Evolutionary conservation across 805 yeast species (phyloP), one percentile per base, ranked within the genome.

Genomic region (Kluyveromyces nonfermentans): DNA sequence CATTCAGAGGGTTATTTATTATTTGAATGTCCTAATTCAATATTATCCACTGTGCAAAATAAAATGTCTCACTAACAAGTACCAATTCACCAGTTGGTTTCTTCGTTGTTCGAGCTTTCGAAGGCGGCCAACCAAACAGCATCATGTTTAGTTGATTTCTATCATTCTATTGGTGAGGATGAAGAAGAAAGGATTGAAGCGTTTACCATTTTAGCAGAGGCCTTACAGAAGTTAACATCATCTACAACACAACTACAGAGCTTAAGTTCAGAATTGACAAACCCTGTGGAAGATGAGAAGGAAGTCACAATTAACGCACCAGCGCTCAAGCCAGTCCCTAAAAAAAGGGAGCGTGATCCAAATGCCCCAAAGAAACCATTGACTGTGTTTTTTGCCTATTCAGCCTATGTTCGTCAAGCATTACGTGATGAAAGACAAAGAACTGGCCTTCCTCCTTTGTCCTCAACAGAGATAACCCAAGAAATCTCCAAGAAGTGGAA

Each of bases 311-410:
- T 53, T n/a, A 35, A 33, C 32, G 30, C 34, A 8, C 30, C 50
- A 31, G 50, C 58, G 10, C 52, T 44, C 9, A 55, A 55, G 42
- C 50, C 55, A n/a, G 50, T 57, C 5, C 53, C 58, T 18, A 71
- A 71, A 62, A 71, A 69, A 52, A 64, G 63, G 45, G 81, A 77
- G 65, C 77, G 75, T 54, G 97, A 90, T 65, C 97, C 97, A 42
- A 82, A 85, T 57, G 96, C 96, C 37, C 98, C 98, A 47, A 87
- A 85, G 72, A 88, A 88, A 58, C 97, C 98, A 14, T 71, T 86
- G 57, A 88, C 96, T 18, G 83, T 85, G 37, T 89, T 80, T 69
- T 85, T 90, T 63, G 74, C 80, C 35, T 90, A 79, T 65, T 79
- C 86, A 42, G 80, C 83, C 51, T 79, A 77, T 51, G 75, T 79